Percentiles rank a stretch among this genome's conserved stretches.
These are phyloP conservation scores for Candida incommunis DNA, from an alignment of 805 yeast genomes.

Conservation along the genomic window DNA sequence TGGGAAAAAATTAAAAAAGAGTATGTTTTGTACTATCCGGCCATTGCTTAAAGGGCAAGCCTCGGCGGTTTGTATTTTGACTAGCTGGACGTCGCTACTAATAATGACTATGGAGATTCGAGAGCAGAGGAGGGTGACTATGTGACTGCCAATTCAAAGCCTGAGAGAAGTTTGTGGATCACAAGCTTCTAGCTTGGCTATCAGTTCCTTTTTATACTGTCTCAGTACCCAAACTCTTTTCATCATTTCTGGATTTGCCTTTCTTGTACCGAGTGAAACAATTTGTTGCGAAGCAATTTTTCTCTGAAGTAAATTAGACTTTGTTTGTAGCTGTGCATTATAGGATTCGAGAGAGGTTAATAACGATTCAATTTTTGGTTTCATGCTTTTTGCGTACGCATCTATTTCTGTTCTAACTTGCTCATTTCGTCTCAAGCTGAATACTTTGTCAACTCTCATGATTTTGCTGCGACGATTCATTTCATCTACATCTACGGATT, in stretches of 20 bases:
- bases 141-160: neutral
- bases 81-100: no score
- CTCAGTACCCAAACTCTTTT: neutral
- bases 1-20: slow-evolving; percentile 89
- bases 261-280: neutral
- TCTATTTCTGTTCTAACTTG: neutral
- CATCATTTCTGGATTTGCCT: neutral
- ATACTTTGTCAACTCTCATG: neutral
- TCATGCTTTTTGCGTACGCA: neutral
- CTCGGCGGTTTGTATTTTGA: no score
- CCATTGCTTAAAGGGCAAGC: slow-evolving; percentile 35
- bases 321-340: neutral
- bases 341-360: neutral
- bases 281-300: neutral
- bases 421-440: neutral
- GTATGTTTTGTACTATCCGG: slow-evolving; percentile 44
- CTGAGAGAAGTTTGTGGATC: no score
- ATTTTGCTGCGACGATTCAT: neutral
- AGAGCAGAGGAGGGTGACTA: neutral
- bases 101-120: no score
- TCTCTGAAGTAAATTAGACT: neutral
- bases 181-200: neutral
- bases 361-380: neutral
- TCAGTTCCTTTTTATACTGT: neutral
- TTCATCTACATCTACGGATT: neutral